Evolutionary conservation across 345 rosid species (phyloP).

Genomic region (Bruguiera sexangula): DNA sequence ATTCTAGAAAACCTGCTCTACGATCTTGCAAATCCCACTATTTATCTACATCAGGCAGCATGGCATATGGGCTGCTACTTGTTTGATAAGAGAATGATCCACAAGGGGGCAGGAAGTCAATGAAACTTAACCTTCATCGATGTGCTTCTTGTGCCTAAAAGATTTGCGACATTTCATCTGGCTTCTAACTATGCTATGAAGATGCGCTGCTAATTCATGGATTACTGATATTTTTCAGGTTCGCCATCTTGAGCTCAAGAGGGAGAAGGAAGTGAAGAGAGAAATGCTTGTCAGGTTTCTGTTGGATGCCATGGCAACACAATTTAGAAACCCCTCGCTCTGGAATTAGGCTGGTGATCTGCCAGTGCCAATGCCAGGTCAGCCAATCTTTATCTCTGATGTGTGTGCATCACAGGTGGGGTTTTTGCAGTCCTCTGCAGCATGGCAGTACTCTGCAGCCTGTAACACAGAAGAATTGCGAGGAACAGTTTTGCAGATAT

Average conservation of each 20-base stretch:
- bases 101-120: no score
- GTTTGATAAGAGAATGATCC: no score
- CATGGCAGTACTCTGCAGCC: background rate
- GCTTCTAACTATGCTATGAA: background rate
- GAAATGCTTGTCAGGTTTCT: slow-evolving; percentile 66
- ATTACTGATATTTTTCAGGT: slow-evolving; percentile 40
- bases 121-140: no score
- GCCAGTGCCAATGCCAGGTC: background rate
- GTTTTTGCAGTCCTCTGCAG: background rate
- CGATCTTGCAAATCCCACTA: no score
- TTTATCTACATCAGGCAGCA: no score
- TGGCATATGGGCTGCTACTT: no score
- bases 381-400: background rate
- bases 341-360: slow-evolving; percentile 46
- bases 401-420: background rate
- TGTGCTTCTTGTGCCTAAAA: no score
- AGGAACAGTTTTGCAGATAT: slow-evolving; percentile 3
- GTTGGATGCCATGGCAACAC: slow-evolving; percentile 61
- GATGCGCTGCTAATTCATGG: background rate
- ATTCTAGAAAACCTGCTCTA: no score
- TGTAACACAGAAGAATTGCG: background rate
- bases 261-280: slow-evolving; percentile 69
- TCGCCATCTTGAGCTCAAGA: slow-evolving; percentile 78
- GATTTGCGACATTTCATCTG: background rate
- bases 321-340: slow-evolving; percentile 65